Evolutionary conservation across 805 yeast genomes (phyloP).

Genomic region (Lipomyces spencermartinsiae): DNA sequence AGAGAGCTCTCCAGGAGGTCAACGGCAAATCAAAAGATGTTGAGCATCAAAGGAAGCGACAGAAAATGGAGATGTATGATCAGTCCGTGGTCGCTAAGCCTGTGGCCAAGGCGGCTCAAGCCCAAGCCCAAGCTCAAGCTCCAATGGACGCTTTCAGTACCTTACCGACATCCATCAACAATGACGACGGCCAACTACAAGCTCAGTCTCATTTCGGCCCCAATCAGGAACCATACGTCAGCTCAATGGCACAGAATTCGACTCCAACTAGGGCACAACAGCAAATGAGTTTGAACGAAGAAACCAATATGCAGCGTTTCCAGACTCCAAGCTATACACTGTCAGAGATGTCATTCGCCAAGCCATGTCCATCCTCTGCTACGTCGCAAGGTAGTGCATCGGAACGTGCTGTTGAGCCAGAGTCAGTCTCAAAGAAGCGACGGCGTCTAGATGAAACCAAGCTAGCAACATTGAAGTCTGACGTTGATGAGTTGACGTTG

Average conservation of each 20-base stretch:
- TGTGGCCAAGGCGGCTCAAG: background rate
- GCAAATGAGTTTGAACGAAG: background rate
- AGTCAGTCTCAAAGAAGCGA: conserved; percentile 10
- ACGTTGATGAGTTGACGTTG: conserved; percentile 4
- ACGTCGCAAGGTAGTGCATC: conserved; percentile 5
- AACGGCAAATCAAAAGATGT: background rate
- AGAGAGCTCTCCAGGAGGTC: background rate
- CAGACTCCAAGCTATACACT: conserved; percentile 7
- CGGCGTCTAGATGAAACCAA: conserved; percentile 1
- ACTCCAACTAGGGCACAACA: background rate
- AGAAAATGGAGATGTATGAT: background rate
- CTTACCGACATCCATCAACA: background rate
- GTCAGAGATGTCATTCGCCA: conserved; percentile 8
- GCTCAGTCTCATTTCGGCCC: background rate
- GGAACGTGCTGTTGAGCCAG: conserved; percentile 6
- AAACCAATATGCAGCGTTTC: background rate
- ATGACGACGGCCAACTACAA: background rate
- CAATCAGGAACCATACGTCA: background rate
- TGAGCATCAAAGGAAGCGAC: background rate
- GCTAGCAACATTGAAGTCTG: background rate
- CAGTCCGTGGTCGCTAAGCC: background rate
- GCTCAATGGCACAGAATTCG: background rate
- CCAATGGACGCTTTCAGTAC: background rate
- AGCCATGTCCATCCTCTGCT: conserved; percentile 14
- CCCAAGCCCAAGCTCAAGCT: background rate